Evolutionary conservation across 179 eudicot species (phyloP), one percentile per base, ranked within the genome.

Genomic region (Amaranthus tricolor): DNA sequence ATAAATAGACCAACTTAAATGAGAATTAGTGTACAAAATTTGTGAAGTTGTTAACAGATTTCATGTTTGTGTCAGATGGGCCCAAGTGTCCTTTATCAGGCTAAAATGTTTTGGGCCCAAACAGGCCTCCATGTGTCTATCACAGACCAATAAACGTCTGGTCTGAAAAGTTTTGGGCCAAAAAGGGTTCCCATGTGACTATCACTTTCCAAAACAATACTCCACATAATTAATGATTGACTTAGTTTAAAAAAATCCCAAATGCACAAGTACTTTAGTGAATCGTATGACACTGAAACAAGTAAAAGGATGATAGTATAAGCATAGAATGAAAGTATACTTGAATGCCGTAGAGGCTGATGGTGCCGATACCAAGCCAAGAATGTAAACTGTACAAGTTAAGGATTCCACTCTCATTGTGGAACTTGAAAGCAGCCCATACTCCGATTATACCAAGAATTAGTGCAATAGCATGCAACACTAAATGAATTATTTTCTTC

Each of bases 341-440:
- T 96, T 94, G 98, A 80, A 94, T 80, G 62, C 87, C 96, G 62
- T 95, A 95, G 73, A 95, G 95, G 62, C 47, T 15, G 54, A 95
- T 93, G 53, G 89, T 76, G 68, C 94, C 97, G 52, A 95, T 87
- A 0, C 99, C 99, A 47, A 95, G 66, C 99, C 99, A 95, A 16
- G 99, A 95, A 76, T 93, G 98, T 66, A 92, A 84, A 71, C 98
- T 94, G 88, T 94, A 94, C 44, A 94, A 79, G 84, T 94, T 94
- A 73, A 78, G 87, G 78, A 95, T 85, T 51, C 80, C 67, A 64
- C 89, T 86, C 80, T 95, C 99, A 20, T 95, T 95, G 70, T 95
- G 99, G 83, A 62, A 82, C 85, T 93, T 95, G 86, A 95, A 95
- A 55, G 99, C 97, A 11, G 88, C 83, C 50, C 83, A 88, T 20